These are phyloP conservation scores for Posidonia oceanica DNA, from an alignment of 116 monocot genomes.

Conservation along the genomic window DNA sequence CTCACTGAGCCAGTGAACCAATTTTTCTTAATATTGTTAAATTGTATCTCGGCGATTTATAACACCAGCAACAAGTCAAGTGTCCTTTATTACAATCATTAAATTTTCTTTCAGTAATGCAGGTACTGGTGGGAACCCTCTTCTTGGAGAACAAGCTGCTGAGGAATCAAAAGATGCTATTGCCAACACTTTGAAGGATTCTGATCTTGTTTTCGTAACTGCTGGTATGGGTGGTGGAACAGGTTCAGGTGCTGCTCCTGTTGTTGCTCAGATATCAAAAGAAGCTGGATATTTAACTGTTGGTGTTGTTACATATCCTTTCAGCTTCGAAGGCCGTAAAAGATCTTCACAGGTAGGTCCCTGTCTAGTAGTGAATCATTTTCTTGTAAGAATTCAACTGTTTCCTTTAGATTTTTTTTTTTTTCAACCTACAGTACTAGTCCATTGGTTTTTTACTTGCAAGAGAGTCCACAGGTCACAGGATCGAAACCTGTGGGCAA, in stretches of 20 bases:
- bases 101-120: slow-evolving; percentile 16
- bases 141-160: slow-evolving; percentile 88
- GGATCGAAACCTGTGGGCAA: too few species aligned
- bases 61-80: too few species aligned
- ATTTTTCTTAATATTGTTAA: too few species aligned
- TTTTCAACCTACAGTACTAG: too few species aligned
- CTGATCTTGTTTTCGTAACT: slow-evolving; percentile 91
- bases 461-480: too few species aligned
- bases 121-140: slow-evolving; percentile 95
- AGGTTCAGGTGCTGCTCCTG: slow-evolving; percentile 95
- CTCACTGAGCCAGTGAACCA: too few species aligned
- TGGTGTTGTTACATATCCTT: slow-evolving; percentile 98
- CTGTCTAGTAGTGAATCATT: neutral
- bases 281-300: slow-evolving; percentile 94
- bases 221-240: slow-evolving; percentile 98
- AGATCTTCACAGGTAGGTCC: slow-evolving; percentile 76
- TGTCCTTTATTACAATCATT: neutral
- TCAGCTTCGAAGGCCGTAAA: slow-evolving; percentile 96
- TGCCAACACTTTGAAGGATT: slow-evolving; percentile 57
- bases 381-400: neutral
- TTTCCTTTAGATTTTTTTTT: neutral
- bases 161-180: slow-evolving; percentile 88
- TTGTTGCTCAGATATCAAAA: slow-evolving; percentile 91
- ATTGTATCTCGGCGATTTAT: too few species aligned
- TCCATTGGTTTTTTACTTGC: too few species aligned